These are phyloP conservation scores for Wickerhamiella kurtzmanii DNA, from an alignment of 805 yeast species.

Conservation along the genomic window DNA sequence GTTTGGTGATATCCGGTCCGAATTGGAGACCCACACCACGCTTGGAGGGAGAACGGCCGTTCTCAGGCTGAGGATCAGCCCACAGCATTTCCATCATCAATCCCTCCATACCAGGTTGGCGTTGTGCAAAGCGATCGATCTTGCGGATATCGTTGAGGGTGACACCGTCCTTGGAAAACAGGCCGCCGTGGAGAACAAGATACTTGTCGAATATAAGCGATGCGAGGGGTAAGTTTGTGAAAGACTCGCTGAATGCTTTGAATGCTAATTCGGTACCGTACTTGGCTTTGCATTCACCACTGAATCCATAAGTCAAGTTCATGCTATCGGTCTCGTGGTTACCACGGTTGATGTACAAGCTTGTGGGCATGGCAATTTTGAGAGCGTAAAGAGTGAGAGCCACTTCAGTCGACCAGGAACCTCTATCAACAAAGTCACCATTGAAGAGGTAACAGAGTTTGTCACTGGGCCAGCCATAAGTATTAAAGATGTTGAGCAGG, in stretches of 20 bases:
- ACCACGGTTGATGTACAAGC: conserved; percentile 73
- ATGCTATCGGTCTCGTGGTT: conserved; percentile 94
- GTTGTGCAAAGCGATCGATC: conserved; percentile 48
- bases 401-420: conserved; percentile 96
- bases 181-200: conserved; percentile 90
- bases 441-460: conserved; percentile 74
- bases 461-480: conserved; percentile 55
- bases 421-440: conserved; percentile 96
- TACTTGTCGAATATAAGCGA: conserved; percentile 65
- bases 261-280: conserved; percentile 61
- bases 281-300: conserved; percentile 88
- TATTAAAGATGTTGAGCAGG: conserved; percentile 61
- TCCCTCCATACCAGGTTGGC: conserved; percentile 84
- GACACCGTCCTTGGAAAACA: conserved; percentile 64
- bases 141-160: conserved; percentile 61
- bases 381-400: conserved; percentile 66
- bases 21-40: conserved; percentile 94
- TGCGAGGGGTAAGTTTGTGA: conserved; percentile 76
- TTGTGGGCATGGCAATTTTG: conserved; percentile 61
- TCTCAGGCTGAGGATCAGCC: conserved; percentile 82
- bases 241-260: conserved; percentile 72
- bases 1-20: conserved; percentile 86
- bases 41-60: conserved; percentile 77
- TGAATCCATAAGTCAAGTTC: conserved; percentile 94
- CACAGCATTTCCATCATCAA: conserved; percentile 91